A percentile compares a stretch with the other conserved stretches of the same genome.
Conservation (phyloP, 2,329 filamentous ascomycete genomes). For the Aspergillus persii region DNA sequence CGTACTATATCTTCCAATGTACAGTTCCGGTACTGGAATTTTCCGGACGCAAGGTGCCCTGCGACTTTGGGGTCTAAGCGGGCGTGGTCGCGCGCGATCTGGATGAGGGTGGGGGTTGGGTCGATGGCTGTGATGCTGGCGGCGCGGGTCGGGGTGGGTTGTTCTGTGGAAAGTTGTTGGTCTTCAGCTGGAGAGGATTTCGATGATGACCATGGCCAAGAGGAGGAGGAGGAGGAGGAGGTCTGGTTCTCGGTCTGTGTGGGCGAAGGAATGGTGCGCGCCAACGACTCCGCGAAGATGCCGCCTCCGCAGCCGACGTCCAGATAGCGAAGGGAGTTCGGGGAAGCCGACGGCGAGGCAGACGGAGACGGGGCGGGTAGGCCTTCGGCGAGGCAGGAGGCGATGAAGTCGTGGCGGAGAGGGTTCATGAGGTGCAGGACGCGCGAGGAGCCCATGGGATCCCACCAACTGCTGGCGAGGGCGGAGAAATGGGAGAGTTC, state of each 20-base stretch:
- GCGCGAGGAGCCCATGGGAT: constrained; percentile 86
- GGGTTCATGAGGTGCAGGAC: constrained; percentile 98
- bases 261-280: constrained; percentile 38
- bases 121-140: constrained; percentile 47
- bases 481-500: constrained; percentile 94
- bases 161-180: no score
- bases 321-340: constrained; percentile 59
- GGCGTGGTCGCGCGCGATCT: constrained; percentile 73
- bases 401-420: constrained; percentile 88
- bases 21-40: constrained; percentile 69
- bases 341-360: constrained; percentile 11
- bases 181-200: no score
- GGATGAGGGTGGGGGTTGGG: constrained; percentile 43
- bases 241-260: not conserved
- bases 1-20: constrained; percentile 64
- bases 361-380: constrained; percentile 37
- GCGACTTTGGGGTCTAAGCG: constrained; percentile 68
- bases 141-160: constrained; percentile 35
- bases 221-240: not conserved
- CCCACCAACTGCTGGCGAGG: constrained; percentile 95
- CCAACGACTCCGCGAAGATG: constrained; percentile 78
- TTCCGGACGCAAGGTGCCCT: constrained; percentile 49
- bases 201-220: no score
- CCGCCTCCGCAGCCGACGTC: constrained; percentile 95
- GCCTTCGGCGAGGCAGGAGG: constrained; percentile 62